Evolutionary conservation across 1,139 yeast species (phyloP), one percentile per base, ranked within the genome.

Genomic region (Yamadazyma blattariae): DNA sequence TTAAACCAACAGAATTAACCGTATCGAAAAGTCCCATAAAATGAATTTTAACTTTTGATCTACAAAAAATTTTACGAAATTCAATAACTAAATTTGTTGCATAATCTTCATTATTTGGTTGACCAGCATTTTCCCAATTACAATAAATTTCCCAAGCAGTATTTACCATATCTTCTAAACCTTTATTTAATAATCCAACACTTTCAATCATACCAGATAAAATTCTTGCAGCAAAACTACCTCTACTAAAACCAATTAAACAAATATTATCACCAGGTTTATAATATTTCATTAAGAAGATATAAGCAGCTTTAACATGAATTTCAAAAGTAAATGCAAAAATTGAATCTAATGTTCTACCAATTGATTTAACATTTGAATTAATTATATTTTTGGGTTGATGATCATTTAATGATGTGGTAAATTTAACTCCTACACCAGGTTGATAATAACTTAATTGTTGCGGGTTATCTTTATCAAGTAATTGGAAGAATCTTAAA

Each of bases 1-100:
- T 42, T 7, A 79, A 46, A 0, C 87, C 87, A 14, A 79, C 79
- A 0, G 85, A 78, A 47, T 78, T 78, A 14, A 80, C 77, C 0
- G 84, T 74, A 55, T 81, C 88, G 70, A 82, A 80, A 21, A 80
- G 54, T 0, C 86, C 87, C 70, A 80, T 71, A 40, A 79, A 77
- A 43, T 72, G 70, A 30, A 81, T 64, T 7, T 49, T 49, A 2
- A 77, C 71, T 1, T 59, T 50, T 2, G 56, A 52, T 28, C 77
- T 57, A 25, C 78, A 68, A 46, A 79, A 78, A 0, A 79, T 73
- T 33, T 58, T 61, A 42, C 64, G 71, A 51, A 77, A 79, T 41
- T 76, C 80, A 27, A 61, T 67, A 5, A 75, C 71, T 33, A 74
- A 54, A 1, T 73, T 61, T 0, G 64, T 56, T 2, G 67, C 56